Evolutionary conservation across 345 rosid species (phyloP), one percentile per base, ranked within the genome.

Genomic region (Crucihimalaya himalaica): DNA sequence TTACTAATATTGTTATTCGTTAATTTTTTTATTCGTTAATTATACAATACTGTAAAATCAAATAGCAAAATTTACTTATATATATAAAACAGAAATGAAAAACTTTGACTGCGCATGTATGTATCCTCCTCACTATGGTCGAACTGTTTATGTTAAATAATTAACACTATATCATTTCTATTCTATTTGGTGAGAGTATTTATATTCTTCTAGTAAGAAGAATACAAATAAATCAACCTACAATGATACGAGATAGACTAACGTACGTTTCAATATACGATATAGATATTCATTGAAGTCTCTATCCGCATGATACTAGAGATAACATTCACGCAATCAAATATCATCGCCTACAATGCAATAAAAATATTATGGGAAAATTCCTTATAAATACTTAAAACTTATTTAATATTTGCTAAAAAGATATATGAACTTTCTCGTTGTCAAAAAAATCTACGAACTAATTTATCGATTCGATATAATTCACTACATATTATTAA

Each of bases 231-330:
- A 19, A 58, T 23, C 18, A 60, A 71, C 59, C 21, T 47, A 47
- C n/a, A n/a, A n/a, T n/a, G 9, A 15, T 58, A 45, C n/a, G 7
- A 58, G 43, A 70, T 13, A 12, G 12, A 39, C 27, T 10, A 5
- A 32, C 29, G 5, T 39, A 52, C n/a, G 19, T 39, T 59, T 27
- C 42, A 37, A 13, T 51, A 28, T 50, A 39, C 52, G 11, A 27
- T 52, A 37, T 51, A 37, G 29, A 71, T 27, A 72, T 19, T 14
- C 52, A 29, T 20, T 32, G 11, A 72, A 29, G 64, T 63, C 70
- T 31, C 35, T 11, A 53, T 73, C 71, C 34, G 27, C 64, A 73
- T 54, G 71, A 73, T 45, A 63, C n/a, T 39, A 32, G 50, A 4
- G 48, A 45, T 45, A 32, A 34, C 37, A 23, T 63, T 46, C 52